phyloP scores from a whole-genome alignment of 345 rosid species.

The Pistacia integerrima region DNA sequence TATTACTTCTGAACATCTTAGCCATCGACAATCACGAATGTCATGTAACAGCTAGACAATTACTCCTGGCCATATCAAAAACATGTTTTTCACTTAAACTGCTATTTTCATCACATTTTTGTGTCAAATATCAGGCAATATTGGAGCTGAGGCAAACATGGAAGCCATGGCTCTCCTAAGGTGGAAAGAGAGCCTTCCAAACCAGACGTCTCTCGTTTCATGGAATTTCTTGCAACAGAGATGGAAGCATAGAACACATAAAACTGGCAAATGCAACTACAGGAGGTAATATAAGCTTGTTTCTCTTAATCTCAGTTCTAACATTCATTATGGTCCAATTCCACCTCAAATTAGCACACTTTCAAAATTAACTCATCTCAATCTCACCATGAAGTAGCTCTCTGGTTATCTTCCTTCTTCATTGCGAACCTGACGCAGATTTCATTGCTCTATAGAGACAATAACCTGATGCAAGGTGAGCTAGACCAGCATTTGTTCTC shows the following conservation, averaged over 20 bases:
- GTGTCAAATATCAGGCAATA: not conserved
- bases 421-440: slow-evolving; percentile 11
- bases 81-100: not conserved
- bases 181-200: slow-evolving; percentile 16
- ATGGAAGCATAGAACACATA: not conserved
- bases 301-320: slow-evolving; percentile 4
- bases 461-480: slow-evolving; percentile 13
- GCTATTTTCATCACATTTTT: not conserved
- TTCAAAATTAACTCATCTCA: slow-evolving; percentile 9
- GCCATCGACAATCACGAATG: too few relatives aligned
- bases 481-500: not conserved
- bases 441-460: slow-evolving; percentile 6
- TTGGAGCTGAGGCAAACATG: not conserved
- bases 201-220: not conserved
- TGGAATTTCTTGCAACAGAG: slow-evolving; percentile 15
- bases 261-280: not conserved
- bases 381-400: slow-evolving; percentile 3
- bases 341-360: not conserved
- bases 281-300: slow-evolving; percentile 6
- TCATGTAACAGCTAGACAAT: too few relatives aligned
- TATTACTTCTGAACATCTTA: too few relatives aligned
- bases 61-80: not conserved
- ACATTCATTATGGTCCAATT: not conserved
- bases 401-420: slow-evolving; percentile 19
- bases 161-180: not conserved